Evolutionary conservation across 495 filamentous ascomycete species (phyloP), one percentile per base, ranked within the genome.

Genomic region (Hypoxylon cercidicola): DNA sequence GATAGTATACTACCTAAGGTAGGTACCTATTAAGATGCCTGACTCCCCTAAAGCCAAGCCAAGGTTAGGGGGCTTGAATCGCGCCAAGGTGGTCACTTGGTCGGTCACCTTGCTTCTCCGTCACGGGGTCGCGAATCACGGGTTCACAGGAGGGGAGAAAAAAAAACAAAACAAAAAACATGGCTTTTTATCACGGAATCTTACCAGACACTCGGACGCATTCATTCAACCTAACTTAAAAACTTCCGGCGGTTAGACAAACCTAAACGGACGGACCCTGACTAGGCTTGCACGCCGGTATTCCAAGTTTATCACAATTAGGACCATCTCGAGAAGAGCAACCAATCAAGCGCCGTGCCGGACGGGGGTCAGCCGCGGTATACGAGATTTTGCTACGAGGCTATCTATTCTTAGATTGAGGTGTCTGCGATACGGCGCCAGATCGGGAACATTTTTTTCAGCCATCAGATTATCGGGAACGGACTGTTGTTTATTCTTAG

Each of bases 331-430:
- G 13, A 32, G 25, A n/a, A 39, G 20, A 61, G 40, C 40, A n/a
- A 25, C 64, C 59, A 63, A 63, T 62, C 54, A 59, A 1, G 35
- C 25, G 48, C 43, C 19, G 39, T n/a, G 40, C 30, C 15, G 16
- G 40, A 13, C 54, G 41, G 50, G 59, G 59, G 54, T 59, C 54
- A 62, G 59, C 59, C 59, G 47, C 55, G 35, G 32, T 63, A 68
- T 68, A 68, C 64, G 64, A 68, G 64, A 21, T 68, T 63, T 60
- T 63, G 55, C 64, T 68, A 62, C 58, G 55, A 59, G 64, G 59
- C 54, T 55, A 58, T 58, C 64, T 68, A 68, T 59, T 58, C 43
- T 59, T 68, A 63, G 64, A 68, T 47, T 25, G 30, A 32, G 30
- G 12, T 34, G 19, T 10, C 15, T 37, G 43, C 56, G 35, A 41